A percentile compares a stretch with the other conserved stretches of the same genome.
Conservation (phyloP, 1,284 basidiomycete genomes). For the Puccinia novopanici region DNA sequence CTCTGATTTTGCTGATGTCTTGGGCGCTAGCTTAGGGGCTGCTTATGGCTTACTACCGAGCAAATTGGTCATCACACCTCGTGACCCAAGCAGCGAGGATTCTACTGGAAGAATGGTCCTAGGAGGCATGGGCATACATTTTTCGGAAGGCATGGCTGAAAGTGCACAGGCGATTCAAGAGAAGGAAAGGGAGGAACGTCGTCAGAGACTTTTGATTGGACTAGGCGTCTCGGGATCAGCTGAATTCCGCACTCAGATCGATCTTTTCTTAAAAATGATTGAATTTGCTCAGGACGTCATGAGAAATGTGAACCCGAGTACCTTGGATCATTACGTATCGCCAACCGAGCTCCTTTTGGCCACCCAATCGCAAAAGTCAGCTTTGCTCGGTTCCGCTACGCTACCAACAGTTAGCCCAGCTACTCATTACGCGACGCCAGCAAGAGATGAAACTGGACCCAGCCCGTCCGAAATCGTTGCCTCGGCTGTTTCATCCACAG, state of each 20-base stretch:
- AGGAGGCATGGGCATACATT: constrained; percentile 65
- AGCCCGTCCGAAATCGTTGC: constrained; percentile 50
- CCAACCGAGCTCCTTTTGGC: constrained; percentile 44
- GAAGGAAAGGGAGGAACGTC: constrained; percentile 64
- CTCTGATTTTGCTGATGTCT: constrained; percentile 92
- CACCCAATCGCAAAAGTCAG: constrained; percentile 50
- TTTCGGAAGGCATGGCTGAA: constrained; percentile 60
- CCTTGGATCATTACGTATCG: constrained; percentile 64
- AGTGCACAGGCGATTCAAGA: constrained; percentile 62
- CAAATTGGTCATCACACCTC: constrained; percentile 66
- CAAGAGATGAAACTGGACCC: background rate
- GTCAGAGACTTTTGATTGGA: constrained; percentile 67
- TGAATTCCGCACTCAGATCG: constrained; percentile 77
- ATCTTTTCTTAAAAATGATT: constrained; percentile 83
- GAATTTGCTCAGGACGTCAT: constrained; percentile 88
- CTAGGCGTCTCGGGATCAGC: constrained; percentile 72
- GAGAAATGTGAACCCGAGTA: constrained; percentile 58
- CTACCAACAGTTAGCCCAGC: constrained; percentile 31
- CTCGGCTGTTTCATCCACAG: constrained; percentile 62
- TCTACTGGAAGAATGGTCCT: constrained; percentile 65
- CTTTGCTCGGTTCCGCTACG: background rate
- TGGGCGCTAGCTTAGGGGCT: constrained; percentile 88
- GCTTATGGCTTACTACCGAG: constrained; percentile 87
- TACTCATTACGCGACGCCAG: constrained; percentile 55
- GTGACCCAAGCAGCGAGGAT: constrained; percentile 19